Evolutionary conservation across 257 asterid species (phyloP), one percentile per base, ranked within the genome.

Genomic region (Penstemon barbatus): DNA sequence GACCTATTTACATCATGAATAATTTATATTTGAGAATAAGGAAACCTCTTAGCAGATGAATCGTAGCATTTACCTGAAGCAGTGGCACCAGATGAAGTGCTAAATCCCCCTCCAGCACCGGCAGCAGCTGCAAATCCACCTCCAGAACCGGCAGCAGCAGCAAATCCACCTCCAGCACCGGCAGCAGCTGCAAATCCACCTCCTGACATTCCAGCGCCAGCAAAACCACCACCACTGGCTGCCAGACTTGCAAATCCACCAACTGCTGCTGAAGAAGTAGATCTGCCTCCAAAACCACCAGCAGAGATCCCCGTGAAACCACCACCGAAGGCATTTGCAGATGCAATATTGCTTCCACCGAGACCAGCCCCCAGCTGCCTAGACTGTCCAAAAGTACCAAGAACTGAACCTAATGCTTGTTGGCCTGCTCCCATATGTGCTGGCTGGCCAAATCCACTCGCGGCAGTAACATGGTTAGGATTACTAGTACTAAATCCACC

Each of bases 341-440:
- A 66, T n/a, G 84, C 80, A 69, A 67, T 74, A 75, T 81, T 83
- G 79, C 76, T 85, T 77, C 86, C 96, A 0, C 89, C 84, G 59
- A 84, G 72, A 55, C 90, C 88, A 63, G 83, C 67, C 65, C 99
- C 99, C 72, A 90, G 70, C 84, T 90, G 99, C 78, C 99, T 87
- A 54, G 97, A 85, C 78, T 91, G 97, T 76, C 97, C 99, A 84
- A 93, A 93, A 70, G 83, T 57, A 82, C 99, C 99, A 68, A 93
- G 96, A 63, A 90, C 91, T 8, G 97, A 87, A 48, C 95, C 99
- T 41, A 93, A 82, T 71, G 95, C 89, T 64, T 90, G 86, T 74
- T 92, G 96, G 57, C 96, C 97, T 13, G 83, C 81, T 73, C 99
- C 97, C 69, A 87, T 37, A 38, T 83, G 83, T 46, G 96, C 75